Evolutionary conservation across 768 basidiomycete species (phyloP), one percentile per base, ranked within the genome.

Genomic region (Mycena metata): DNA sequence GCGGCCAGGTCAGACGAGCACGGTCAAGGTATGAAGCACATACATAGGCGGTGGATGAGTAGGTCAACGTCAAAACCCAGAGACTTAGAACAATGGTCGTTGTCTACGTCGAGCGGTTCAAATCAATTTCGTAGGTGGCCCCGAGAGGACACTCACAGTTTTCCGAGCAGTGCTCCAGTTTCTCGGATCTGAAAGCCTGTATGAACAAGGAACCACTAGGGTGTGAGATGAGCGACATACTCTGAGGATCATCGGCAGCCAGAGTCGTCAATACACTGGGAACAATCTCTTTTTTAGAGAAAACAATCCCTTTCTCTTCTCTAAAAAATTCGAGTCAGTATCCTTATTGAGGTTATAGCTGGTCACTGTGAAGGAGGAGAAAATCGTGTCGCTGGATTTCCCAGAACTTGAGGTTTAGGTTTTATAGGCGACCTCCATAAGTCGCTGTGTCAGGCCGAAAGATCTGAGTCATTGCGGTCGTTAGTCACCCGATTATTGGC

Each of bases 21-120:
- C 30, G 30, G 30, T 9, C 24, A 21, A 24, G 23, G 2, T 17
- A 16, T 3, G 30, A 5, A 26, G 26, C 5, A 50, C 67, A 23
- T 5, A 71, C 70, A 43, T 71, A 71, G 13, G 66, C 66, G 5
- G 70, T 71, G 5, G 66, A 68, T 1, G 66, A 60, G 50, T 71
- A 71, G 5, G 67, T 68, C 17, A 68, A 36, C 0, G 59, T 68
- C 36, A 68, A 23, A 43, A 71, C 70, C 62, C 66, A 71, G 35
- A 45, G 5, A 51, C 66, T 59, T 9, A 71, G 51, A 16, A 71
- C 47, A 15, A 46, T 26, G 39, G 60, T 68, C 17, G 61, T 39
- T 12, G 46, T 67, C 69, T 70, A 46, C 26, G 23, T n/a, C 19
- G 49, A 55, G 24, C 42, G 6, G 9, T 51, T 23, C 13, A 3